Percentiles rank a stretch among this genome's conserved stretches.
Evolutionary conservation across 169 alveolate species (phyloP).

Genomic region (Eimeria praecox): DNA sequence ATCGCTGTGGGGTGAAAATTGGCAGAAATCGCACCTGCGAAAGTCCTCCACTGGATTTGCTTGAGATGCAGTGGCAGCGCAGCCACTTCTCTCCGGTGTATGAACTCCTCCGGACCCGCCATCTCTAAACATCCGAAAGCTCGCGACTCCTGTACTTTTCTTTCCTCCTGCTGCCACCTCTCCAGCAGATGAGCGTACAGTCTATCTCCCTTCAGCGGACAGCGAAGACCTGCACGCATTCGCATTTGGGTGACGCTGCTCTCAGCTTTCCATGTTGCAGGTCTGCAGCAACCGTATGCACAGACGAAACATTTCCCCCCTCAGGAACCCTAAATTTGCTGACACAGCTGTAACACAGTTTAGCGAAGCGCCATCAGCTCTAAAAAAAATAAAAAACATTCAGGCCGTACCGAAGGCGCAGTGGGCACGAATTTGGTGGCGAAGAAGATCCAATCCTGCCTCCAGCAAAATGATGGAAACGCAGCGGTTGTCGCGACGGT

Average conservation of each 20-base stretch:
- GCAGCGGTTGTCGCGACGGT: background rate
- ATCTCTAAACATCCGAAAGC: background rate
- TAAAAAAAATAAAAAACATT: background rate
- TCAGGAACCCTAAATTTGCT: background rate
- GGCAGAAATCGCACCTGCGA: slow-evolving; percentile 29
- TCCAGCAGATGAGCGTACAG: slow-evolving; percentile 36
- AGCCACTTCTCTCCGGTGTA: slow-evolving; percentile 16
- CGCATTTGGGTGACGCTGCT: background rate
- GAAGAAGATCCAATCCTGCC: background rate
- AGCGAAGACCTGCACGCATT: slow-evolving; percentile 11
- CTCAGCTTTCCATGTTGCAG: background rate
- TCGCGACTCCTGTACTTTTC: background rate
- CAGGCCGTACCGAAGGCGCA: slow-evolving; percentile 45
- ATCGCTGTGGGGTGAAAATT: background rate
- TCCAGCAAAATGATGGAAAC: slow-evolving; percentile 29
- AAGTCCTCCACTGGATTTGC: slow-evolving; percentile 18
- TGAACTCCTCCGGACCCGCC: background rate
- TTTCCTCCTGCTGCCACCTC: slow-evolving; percentile 6
- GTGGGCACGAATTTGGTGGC: slow-evolving; percentile 46
- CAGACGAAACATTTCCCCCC: background rate
- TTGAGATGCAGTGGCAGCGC: slow-evolving; percentile 32
- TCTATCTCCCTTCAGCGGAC: slow-evolving; percentile 40
- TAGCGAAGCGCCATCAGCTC: background rate
- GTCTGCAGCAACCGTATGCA: background rate
- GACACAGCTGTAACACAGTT: background rate